Percentiles rank a stretch among this genome's conserved stretches.
Evolutionary conservation across 768 basidiomycete species (phyloP).

Genomic region (Mrakia gelida): DNA sequence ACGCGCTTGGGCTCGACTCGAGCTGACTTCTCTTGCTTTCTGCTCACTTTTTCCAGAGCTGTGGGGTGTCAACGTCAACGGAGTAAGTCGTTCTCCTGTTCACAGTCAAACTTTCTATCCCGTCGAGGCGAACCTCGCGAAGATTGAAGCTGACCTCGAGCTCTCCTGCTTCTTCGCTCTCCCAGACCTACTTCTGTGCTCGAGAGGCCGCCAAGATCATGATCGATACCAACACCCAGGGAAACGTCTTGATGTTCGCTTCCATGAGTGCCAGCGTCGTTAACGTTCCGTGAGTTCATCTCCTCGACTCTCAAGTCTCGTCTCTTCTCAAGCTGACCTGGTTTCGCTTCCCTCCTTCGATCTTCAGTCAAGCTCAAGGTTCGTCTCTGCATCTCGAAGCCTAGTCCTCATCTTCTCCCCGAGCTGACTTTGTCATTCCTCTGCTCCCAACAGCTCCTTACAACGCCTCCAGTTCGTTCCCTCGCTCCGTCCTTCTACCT

Average conservation of each 20-base stretch:
- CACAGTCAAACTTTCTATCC: background rate
- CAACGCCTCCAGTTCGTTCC: slow-evolving; percentile 65
- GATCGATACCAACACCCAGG: slow-evolving; percentile 70
- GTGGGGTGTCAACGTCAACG: slow-evolving; percentile 91
- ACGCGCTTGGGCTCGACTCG: too few relatives aligned
- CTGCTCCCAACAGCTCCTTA: slow-evolving; percentile 60
- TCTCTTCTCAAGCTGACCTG: background rate
- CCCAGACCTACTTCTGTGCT: slow-evolving; percentile 77
- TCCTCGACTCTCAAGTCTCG: background rate
- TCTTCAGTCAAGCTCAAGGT: slow-evolving; percentile 66
- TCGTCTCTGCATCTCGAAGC: slow-evolving; percentile 74
- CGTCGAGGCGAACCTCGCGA: background rate
- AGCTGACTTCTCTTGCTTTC: slow-evolving; percentile 9
- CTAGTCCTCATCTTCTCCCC: slow-evolving; percentile 46
- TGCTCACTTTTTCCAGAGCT: slow-evolving; percentile 51
- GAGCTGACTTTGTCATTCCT: background rate
- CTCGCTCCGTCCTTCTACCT: background rate
- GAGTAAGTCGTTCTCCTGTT: slow-evolving; percentile 39
- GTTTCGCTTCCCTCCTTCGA: background rate
- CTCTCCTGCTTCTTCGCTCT: background rate
- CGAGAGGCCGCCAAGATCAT: slow-evolving; percentile 89
- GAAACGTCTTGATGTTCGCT: slow-evolving; percentile 72
- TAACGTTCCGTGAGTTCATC: slow-evolving; percentile 59
- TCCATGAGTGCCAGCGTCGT: slow-evolving; percentile 90
- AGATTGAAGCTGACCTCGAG: background rate